Percentiles rank a stretch among this genome's conserved stretches.
Evolutionary conservation across 2,329 filamentous ascomycete species (phyloP).

Genomic region (Dactylella cylindrospora): DNA sequence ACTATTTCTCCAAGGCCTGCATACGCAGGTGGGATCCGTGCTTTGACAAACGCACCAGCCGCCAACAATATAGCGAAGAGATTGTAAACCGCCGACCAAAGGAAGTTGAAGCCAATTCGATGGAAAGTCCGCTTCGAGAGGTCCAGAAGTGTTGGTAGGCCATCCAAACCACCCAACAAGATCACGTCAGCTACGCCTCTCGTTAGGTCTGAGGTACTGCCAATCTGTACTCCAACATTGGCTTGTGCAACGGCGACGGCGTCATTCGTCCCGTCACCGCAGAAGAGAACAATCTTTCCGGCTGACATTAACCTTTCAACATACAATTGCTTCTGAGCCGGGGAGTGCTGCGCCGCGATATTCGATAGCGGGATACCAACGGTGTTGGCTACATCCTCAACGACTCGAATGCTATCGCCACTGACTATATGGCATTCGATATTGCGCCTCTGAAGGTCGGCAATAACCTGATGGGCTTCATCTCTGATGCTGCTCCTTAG

Average conservation of each 20-base stretch:
- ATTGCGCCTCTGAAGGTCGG: conserved; percentile 55
- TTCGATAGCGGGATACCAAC: conserved; percentile 53
- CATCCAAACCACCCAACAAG: conserved; percentile 61
- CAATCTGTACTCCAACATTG: conserved; percentile 70
- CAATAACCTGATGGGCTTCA: conserved; percentile 56
- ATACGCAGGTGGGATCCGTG: conserved; percentile 62
- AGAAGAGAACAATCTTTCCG: conserved; percentile 62
- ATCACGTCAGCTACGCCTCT: conserved; percentile 69
- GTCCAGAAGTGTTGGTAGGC: conserved; percentile 63
- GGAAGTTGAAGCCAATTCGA: conserved; percentile 68
- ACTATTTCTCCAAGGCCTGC: conserved; percentile 72
- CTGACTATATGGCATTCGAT: conserved; percentile 61
- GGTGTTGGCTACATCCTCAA: conserved; percentile 56
- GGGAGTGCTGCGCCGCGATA: conserved; percentile 56
- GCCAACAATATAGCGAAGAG: conserved; percentile 67
- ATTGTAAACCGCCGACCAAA: conserved; percentile 72
- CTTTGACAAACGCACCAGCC: conserved; percentile 64
- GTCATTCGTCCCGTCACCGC: conserved; percentile 79
- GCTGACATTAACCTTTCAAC: conserved; percentile 52
- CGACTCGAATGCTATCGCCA: conserved; percentile 59
- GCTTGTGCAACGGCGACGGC: conserved; percentile 71
- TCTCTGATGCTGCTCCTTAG: conserved; percentile 56
- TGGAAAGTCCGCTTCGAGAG: conserved; percentile 53
- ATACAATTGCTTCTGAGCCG: conserved; percentile 61
- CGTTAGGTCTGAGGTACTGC: conserved; percentile 65